Evolutionary conservation across 2,329 filamentous ascomycete genomes (phyloP), one percentile per base, ranked within the genome.

Genomic region (Ploettnerulaceae sp.): DNA sequence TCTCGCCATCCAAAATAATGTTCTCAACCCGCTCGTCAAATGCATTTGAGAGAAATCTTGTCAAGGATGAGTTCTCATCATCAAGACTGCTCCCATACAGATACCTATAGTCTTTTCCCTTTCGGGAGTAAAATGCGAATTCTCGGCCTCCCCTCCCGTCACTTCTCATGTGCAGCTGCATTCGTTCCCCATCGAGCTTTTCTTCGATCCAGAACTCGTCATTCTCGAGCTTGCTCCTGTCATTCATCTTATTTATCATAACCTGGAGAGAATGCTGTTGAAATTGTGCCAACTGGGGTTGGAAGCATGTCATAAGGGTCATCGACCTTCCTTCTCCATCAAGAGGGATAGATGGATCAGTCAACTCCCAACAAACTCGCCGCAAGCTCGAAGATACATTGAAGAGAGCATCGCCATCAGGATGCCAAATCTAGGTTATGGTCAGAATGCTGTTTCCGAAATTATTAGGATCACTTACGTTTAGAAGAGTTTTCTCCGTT

Each of bases 61-160:
- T 95, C 42, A 97, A 66, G 5, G 89, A 82, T 6, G 85, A 84
- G 31, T 82, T 81, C 5, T 84, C 76, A 54, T 95, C 88, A 36
- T 82, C 68, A 12, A 94, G 76, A 0, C 84, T 77, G 48, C 80
- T 75, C 5, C 93, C 93, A 61, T 98, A 98, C 0, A 98, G 75
- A 59, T 95, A 93, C 0, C 90, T 93, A 60, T 98, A 98, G 37
- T 97, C 87, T 63, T 96, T 97, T 7, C 87, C 91, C 66, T 95
- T 97, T 41, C 93, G 79, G 2, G 91, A 97, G 89, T 90, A 98
- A 66, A 95, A 98, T 24, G 73, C 74, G 64, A 97, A 96, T 15
- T 72, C 73, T 46, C 74, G 81, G 0, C 88, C 87, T 0, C 89
- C 89, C 1, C 66, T 67, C 3, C 80, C 70, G 55, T 96, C 88